These are phyloP conservation scores for Ustulina deusta DNA, from an alignment of 2,329 filamentous ascomycete genomes.

Conservation along the genomic window DNA sequence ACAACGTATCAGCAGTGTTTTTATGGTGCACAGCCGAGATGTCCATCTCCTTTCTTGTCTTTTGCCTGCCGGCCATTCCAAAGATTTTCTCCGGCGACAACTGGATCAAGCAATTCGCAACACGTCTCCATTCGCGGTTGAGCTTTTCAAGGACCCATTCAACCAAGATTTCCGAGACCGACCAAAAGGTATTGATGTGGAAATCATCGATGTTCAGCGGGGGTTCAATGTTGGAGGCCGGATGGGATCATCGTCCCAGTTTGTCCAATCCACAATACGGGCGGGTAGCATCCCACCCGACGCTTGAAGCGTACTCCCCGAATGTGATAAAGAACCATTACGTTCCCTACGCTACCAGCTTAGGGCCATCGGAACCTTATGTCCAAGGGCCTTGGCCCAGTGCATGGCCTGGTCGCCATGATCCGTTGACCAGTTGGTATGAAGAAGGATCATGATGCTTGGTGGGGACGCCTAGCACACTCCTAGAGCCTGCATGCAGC, in stretches of 20 bases:
- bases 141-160: constrained; percentile 2
- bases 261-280: constrained; percentile 1
- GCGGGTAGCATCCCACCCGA: background rate
- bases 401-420: background rate
- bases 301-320: background rate
- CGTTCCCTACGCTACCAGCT: background rate
- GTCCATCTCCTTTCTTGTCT: constrained; percentile 28
- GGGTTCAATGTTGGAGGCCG: constrained; percentile 3
- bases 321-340: background rate
- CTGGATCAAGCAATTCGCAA: constrained; percentile 3
- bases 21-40: constrained; percentile 34
- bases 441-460: constrained; percentile 17
- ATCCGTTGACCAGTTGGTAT: constrained; percentile 28
- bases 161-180: background rate
- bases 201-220: constrained; percentile 5
- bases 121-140: constrained; percentile 3
- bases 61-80: constrained; percentile 30
- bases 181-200: background rate
- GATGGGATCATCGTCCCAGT: background rate
- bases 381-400: background rate
- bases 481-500: no score
- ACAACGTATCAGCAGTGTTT: constrained; percentile 28
- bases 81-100: constrained; percentile 26
- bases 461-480: background rate
- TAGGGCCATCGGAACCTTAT: background rate